Conservation (phyloP, 208 protist genomes). For the Leishmania martiniquensis region DNA sequence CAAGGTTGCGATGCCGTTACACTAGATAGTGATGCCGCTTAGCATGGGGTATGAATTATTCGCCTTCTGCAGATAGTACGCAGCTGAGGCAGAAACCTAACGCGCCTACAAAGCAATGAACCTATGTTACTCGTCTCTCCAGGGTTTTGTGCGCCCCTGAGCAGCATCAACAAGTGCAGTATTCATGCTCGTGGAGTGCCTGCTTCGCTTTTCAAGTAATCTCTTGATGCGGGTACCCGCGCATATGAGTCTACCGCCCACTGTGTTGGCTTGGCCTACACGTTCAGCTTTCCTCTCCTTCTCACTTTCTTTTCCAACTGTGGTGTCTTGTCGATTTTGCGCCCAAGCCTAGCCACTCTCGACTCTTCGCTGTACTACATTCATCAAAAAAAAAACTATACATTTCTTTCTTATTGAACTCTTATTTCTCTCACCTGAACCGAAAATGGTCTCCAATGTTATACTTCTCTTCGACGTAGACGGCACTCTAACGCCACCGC, state of each 20-base stretch:
- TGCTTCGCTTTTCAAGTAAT: not conserved
- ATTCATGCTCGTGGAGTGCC: not conserved
- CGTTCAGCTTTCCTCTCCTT: not conserved
- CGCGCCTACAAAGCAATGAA: no score
- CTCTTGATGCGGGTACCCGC: not conserved
- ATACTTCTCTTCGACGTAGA: slow-evolving; percentile 97
- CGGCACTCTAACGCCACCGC: slow-evolving; percentile 90
- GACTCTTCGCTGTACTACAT: not conserved
- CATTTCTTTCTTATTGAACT: not conserved
- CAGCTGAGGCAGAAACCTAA: not conserved
- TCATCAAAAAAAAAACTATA: not conserved
- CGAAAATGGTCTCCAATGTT: slow-evolving; percentile 43
- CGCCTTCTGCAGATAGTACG: not conserved
- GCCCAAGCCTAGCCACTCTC: not conserved
- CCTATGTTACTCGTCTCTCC: not conserved
- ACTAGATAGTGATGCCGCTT: not conserved
- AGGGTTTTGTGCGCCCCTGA: not conserved
- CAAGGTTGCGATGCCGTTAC: no score
- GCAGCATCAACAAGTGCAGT: not conserved
- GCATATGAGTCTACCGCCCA: not conserved
- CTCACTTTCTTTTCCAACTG: not conserved
- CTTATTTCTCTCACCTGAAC: not conserved
- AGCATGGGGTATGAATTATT: not conserved
- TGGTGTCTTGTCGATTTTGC: not conserved
- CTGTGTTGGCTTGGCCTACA: not conserved